Conservation (phyloP, 1,284 basidiomycete genomes). For the Leccinum griseonigrum region DNA sequence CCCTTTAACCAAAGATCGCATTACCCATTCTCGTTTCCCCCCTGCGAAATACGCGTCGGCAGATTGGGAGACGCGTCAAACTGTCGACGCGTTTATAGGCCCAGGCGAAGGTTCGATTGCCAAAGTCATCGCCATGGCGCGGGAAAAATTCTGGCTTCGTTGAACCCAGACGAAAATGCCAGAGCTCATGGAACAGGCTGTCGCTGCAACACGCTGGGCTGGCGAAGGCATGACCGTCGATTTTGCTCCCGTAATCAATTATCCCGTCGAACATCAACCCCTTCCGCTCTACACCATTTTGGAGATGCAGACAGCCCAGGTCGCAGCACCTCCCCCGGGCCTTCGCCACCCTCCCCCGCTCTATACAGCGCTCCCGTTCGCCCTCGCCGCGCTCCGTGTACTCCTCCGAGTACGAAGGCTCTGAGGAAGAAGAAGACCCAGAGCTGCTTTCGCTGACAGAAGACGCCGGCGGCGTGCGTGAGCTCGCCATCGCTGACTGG, state of each 20-base stretch:
- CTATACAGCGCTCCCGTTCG: constrained; percentile 29
- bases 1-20: constrained; percentile 17
- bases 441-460: constrained; percentile 60
- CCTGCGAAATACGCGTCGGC: constrained; percentile 35
- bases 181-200: constrained; percentile 62
- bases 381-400: constrained; percentile 33
- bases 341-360: constrained; percentile 26
- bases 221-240: constrained; percentile 38
- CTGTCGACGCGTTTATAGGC: constrained; percentile 65
- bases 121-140: constrained; percentile 57
- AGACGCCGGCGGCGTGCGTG: constrained; percentile 55
- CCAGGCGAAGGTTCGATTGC: constrained; percentile 65
- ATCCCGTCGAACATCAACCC: constrained; percentile 5
- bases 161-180: constrained; percentile 59
- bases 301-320: constrained; percentile 18
- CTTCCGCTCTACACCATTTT: constrained; percentile 7
- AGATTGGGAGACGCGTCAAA: constrained; percentile 67
- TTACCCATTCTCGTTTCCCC: constrained; percentile 22
- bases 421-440: constrained; percentile 60
- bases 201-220: constrained; percentile 56
- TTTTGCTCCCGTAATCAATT: constrained; percentile 19
- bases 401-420: constrained; percentile 42
- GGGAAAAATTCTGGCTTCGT: constrained; percentile 69
- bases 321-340: constrained; percentile 25
- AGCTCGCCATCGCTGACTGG: constrained; percentile 71